A percentile compares a stretch with the other conserved stretches of the same genome.
Conservation (phyloP, 495 filamentous ascomycete species). For the Annulohypoxylon stygium region DNA sequence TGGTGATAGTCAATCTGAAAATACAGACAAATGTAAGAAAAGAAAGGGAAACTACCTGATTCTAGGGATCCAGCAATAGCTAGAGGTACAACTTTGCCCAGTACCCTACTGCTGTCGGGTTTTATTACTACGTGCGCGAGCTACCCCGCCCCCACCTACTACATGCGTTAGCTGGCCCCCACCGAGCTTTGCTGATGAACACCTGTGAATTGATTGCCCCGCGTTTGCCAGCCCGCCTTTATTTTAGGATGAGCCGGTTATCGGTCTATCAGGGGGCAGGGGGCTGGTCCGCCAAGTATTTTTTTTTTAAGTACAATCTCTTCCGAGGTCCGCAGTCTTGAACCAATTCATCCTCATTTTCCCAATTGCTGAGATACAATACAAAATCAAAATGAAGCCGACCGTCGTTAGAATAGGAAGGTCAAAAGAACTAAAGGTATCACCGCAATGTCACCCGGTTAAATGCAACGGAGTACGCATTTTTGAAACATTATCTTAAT, state of each 20-base stretch:
- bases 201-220: slow-evolving; percentile 31
- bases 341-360: slow-evolving; percentile 18
- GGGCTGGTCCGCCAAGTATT: slow-evolving; percentile 19
- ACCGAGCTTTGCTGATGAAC: slow-evolving; percentile 32
- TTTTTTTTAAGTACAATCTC: background rate
- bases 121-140: slow-evolving; percentile 1
- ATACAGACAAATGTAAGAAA: no score
- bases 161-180: slow-evolving; percentile 21
- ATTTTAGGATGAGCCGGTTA: slow-evolving; percentile 13
- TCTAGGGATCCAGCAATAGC: no score
- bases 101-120: background rate
- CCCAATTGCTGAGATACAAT: slow-evolving; percentile 10
- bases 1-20: no score
- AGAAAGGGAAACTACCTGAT: no score
- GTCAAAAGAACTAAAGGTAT: slow-evolving; percentile 24
- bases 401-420: slow-evolving; percentile 25
- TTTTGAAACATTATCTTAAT: background rate
- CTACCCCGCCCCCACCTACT: slow-evolving; percentile 43
- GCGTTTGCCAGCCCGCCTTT: slow-evolving; percentile 32
- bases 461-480: slow-evolving; percentile 25
- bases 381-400: background rate
- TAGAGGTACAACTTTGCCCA: no score
- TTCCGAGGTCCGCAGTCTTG: background rate
- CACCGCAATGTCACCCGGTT: slow-evolving; percentile 25
- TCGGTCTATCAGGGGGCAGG: slow-evolving; percentile 39